Evolutionary conservation across 768 basidiomycete genomes (phyloP).

Genomic region (Pleurotus platypus): DNA sequence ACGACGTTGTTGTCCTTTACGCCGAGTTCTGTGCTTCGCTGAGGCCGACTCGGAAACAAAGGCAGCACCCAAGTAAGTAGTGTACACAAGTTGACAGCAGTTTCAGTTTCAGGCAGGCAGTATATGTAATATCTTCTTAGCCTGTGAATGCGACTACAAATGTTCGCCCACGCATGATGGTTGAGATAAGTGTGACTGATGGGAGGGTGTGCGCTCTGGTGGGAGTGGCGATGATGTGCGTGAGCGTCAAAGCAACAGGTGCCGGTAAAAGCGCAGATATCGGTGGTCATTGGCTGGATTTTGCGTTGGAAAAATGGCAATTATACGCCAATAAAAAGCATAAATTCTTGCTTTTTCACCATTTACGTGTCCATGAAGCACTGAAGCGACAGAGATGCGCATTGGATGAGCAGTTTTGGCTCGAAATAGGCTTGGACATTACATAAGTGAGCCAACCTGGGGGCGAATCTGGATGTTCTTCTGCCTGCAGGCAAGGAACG

Average conservation of each 20-base stretch:
- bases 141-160: slow-evolving; percentile 13
- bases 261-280: not conserved
- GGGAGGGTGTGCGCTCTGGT: slow-evolving; percentile 25
- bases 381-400: not conserved
- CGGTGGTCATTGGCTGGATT: no score
- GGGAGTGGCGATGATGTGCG: slow-evolving; percentile 3
- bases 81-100: no score
- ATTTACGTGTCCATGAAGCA: not conserved
- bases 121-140: slow-evolving; percentile 5
- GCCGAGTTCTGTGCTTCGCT: no score
- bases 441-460: slow-evolving; percentile 43
- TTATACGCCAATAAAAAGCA: no score
- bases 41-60: no score
- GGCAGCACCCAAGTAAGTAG: no score
- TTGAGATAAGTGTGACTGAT: slow-evolving; percentile 51
- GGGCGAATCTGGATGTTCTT: slow-evolving; percentile 33
- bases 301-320: no score
- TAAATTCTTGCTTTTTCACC: no score
- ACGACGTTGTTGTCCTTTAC: not conserved
- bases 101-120: not conserved
- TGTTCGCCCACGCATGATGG: slow-evolving; percentile 10
- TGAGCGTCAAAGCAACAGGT: not conserved
- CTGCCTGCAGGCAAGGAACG: slow-evolving; percentile 81
- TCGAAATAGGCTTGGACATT: slow-evolving; percentile 16
- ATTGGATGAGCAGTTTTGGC: not conserved